phyloP scores from a whole-genome alignment of 1,284 basidiomycete genomes.

The Trichosporon sp. region DNA sequence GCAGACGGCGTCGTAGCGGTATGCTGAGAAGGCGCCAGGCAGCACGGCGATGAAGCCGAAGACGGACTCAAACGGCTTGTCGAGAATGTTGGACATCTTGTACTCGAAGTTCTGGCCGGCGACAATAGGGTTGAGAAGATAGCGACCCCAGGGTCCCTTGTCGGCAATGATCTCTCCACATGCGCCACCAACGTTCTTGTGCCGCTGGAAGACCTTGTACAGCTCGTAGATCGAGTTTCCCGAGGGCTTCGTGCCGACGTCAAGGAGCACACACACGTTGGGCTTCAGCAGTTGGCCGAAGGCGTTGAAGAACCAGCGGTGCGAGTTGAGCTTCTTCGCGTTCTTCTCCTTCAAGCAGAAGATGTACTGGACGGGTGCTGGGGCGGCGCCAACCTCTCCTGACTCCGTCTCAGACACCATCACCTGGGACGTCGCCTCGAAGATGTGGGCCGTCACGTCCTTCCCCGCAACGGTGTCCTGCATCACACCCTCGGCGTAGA shows the following conservation, averaged over 20 bases:
- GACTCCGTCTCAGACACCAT: constrained; percentile 62
- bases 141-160: constrained; percentile 54
- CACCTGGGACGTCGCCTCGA: constrained; percentile 79
- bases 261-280: constrained; percentile 73
- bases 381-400: constrained; percentile 77
- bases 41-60: constrained; percentile 85
- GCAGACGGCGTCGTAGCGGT: constrained; percentile 75
- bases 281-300: constrained; percentile 41
- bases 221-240: constrained; percentile 85
- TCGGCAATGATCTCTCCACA: constrained; percentile 92
- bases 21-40: constrained; percentile 85
- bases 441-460: constrained; percentile 89
- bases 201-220: constrained; percentile 71
- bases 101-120: constrained; percentile 83
- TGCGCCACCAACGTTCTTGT: constrained; percentile 84
- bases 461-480: constrained; percentile 88
- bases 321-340: constrained; percentile 89
- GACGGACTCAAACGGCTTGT: constrained; percentile 86
- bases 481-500: constrained; percentile 91
- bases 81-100: constrained; percentile 81
- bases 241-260: constrained; percentile 90
- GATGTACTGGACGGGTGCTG: constrained; percentile 82
- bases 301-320: constrained; percentile 96
- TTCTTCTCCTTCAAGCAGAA: constrained; percentile 92
- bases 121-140: constrained; percentile 80